Evolutionary conservation across 495 filamentous ascomycete species (phyloP).

Genomic region (Podospora comata): DNA sequence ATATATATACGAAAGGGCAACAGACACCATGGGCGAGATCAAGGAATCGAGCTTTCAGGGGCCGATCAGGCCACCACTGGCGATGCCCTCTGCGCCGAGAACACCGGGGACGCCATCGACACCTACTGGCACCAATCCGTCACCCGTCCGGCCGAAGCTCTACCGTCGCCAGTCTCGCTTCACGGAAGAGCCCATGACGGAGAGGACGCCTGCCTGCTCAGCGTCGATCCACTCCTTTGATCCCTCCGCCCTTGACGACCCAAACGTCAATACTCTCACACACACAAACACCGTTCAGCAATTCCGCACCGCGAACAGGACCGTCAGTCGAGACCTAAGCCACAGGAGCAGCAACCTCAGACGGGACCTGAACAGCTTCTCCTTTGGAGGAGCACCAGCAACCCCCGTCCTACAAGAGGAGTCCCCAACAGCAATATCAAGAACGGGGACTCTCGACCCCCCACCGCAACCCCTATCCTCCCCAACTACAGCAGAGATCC

Average conservation of each 20-base stretch:
- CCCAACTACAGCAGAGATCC: slow-evolving; percentile 1
- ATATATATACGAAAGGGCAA: background rate
- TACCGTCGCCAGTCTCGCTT: slow-evolving; percentile 30
- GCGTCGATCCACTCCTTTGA: slow-evolving; percentile 20
- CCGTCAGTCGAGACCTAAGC: background rate
- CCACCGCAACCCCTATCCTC: background rate
- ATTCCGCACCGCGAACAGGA: background rate
- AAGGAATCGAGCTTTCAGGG: background rate
- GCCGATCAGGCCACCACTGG: background rate
- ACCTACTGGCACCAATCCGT: background rate
- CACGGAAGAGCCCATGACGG: slow-evolving; percentile 30
- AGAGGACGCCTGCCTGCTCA: slow-evolving; percentile 28
- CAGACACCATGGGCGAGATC: slow-evolving; percentile 2
- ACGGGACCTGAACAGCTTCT: background rate
- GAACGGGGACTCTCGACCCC: background rate
- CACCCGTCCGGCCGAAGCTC: slow-evolving; percentile 14
- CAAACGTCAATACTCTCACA: slow-evolving; percentile 6
- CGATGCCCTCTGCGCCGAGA: background rate
- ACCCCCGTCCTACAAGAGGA: background rate
- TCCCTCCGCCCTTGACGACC: background rate
- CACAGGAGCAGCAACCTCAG: background rate
- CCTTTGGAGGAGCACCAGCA: background rate
- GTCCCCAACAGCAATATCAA: background rate
- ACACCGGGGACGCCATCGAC: background rate
- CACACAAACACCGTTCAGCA: background rate